phyloP scores from a whole-genome alignment of 1,139 yeast species.

The Zygoascus hellenicus region DNA sequence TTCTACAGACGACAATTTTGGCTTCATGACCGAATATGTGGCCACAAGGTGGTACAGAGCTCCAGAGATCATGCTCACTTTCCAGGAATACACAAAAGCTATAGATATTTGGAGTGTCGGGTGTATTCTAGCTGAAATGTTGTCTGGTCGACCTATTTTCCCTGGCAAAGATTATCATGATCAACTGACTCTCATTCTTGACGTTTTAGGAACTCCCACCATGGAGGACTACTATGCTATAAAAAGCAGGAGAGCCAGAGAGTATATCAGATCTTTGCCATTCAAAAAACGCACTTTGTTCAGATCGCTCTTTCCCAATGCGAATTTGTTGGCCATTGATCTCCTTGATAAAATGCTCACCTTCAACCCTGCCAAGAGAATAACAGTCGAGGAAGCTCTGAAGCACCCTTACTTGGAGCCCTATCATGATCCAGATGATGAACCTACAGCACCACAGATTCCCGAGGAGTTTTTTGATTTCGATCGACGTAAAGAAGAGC shows the following conservation, averaged over 20 bases:
- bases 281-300: slow-evolving; percentile 54
- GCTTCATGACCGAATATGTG: slow-evolving; percentile 91
- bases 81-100: slow-evolving; percentile 89
- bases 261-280: slow-evolving; percentile 73
- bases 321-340: slow-evolving; percentile 71
- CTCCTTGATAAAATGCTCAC: slow-evolving; percentile 65
- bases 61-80: slow-evolving; percentile 93
- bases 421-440: slow-evolving; percentile 82
- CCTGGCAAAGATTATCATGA: slow-evolving; percentile 95
- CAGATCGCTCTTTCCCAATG: slow-evolving; percentile 45
- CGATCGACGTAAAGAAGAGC: slow-evolving; percentile 66
- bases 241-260: slow-evolving; percentile 78
- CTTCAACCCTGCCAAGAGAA: slow-evolving; percentile 74
- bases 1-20: slow-evolving; percentile 53
- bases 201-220: slow-evolving; percentile 83
- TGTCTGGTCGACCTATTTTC: slow-evolving; percentile 77
- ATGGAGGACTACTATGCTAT: slow-evolving; percentile 76
- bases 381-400: slow-evolving; percentile 75
- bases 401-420: slow-evolving; percentile 72
- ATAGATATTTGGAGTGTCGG: slow-evolving; percentile 98
- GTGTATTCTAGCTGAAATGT: slow-evolving; percentile 90
- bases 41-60: slow-evolving; percentile 98
- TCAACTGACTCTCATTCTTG: slow-evolving; percentile 81
- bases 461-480: slow-evolving; percentile 78
- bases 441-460: slow-evolving; percentile 69